Base-by-base conservation (phyloP, 768 basidiomycete species). In the Kwoniella pini region DNA sequence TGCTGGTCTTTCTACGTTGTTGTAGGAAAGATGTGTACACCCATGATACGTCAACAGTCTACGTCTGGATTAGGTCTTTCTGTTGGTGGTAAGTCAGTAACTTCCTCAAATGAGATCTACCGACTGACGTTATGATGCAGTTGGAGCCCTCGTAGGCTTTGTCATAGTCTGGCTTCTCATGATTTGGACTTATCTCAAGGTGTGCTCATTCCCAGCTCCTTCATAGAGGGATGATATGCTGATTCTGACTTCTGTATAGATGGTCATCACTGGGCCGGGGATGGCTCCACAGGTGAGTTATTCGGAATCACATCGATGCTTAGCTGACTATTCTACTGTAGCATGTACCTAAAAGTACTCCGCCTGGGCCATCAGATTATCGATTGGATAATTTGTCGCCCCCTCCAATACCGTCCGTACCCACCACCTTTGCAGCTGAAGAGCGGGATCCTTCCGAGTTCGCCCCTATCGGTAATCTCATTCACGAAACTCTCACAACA, bases 151-250 rank as follows among this genome's bases (percentile, higher is more conserved):
- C 51, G 81, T 83, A 1, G 82, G 86, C 0, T 92, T 87, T 69
- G 80, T 79, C 36, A 58, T 88, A 4, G 70, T 94, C 21, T 84
- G 84, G 45, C 63, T 86, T n/a, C 84, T 91, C 84, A 82, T 85
- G 82, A 43, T 87, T 0, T 92, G 91, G 91, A 83, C 86, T 13
- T 95, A 94, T 79, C 56, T 83, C 21, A 85, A 84, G 83, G 91
- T 90, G 56, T 51, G 83, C 75, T 27, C 13, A 31, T 15, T n/a
- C 2, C 19, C 1, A n/a, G 26, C 15, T 1, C 10, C 11, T 28
- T 30, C 27, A 45, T 36, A 31, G 4, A 17, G 17, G 46, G 33
- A 36, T 36, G 7, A 15, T 7, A 36, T 7, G 33, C 33, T 36
- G 33, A 36, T 7, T 36, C 33, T n/a, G 24, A 44, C 22, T 19